Conservation (phyloP, 352 stramenopile genomes). For the Elongisporangium undulatum region DNA sequence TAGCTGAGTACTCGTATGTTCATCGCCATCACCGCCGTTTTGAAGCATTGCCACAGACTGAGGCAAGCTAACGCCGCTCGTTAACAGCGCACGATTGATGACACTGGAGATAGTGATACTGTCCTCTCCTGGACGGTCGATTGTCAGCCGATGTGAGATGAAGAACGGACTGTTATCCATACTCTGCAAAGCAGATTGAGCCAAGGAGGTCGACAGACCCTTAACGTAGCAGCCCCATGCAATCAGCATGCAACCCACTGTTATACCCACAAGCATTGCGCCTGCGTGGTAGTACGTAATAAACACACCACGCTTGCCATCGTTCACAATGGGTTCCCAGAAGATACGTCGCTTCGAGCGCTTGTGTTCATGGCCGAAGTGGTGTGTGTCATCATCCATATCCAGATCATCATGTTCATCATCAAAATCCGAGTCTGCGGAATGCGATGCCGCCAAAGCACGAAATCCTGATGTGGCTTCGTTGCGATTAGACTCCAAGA, state of each 20-base stretch:
- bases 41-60: slow-evolving; percentile 23
- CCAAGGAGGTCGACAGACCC: slow-evolving; percentile 58
- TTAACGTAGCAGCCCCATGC: slow-evolving; percentile 77
- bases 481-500: slow-evolving; percentile 40
- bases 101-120: slow-evolving; percentile 75
- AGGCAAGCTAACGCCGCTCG: background rate
- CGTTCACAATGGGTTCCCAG: slow-evolving; percentile 71
- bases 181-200: slow-evolving; percentile 54
- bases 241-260: slow-evolving; percentile 45
- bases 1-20: slow-evolving; percentile 23
- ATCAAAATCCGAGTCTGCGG: slow-evolving; percentile 16
- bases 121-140: slow-evolving; percentile 60
- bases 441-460: background rate
- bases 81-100: slow-evolving; percentile 52
- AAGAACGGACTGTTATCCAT: slow-evolving; percentile 65
- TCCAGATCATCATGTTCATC: slow-evolving; percentile 7
- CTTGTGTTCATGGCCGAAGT: background rate
- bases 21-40: slow-evolving; percentile 34
- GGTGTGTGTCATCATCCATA: background rate
- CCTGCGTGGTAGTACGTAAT: slow-evolving; percentile 77
- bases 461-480: slow-evolving; percentile 8
- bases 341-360: slow-evolving; percentile 29
- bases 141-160: slow-evolving; percentile 59
- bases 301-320: slow-evolving; percentile 71
- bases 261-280: slow-evolving; percentile 43